Conservation (phyloP, 495 filamentous ascomycete species). For the Penicillium cataractarum region DNA sequence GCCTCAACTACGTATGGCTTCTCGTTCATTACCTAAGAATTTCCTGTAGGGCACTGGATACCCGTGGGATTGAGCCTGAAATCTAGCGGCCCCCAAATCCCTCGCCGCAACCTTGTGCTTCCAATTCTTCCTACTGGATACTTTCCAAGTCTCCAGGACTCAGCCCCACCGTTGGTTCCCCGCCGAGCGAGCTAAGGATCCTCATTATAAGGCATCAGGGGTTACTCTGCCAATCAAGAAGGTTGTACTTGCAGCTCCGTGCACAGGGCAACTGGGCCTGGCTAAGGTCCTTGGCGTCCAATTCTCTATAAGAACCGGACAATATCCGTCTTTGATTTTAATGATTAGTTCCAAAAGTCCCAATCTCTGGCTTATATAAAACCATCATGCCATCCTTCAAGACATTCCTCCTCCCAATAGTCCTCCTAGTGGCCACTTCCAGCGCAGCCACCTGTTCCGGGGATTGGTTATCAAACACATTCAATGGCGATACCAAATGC, state of each 20-base stretch:
- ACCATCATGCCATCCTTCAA: constrained; percentile 18
- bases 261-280: background rate
- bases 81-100: background rate
- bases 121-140: background rate
- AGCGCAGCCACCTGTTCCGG: constrained; percentile 10
- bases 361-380: background rate
- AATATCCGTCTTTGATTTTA: background rate
- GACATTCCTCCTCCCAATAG: constrained; percentile 8
- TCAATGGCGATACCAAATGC: constrained; percentile 7
- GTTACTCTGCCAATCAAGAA: background rate
- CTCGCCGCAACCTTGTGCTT: background rate
- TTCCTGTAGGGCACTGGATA: too few species aligned
- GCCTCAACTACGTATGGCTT: too few species aligned
- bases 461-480: constrained; percentile 16
- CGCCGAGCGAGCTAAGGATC: background rate
- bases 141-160: background rate
- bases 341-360: background rate
- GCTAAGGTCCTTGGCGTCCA: background rate
- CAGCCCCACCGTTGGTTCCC: background rate
- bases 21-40: too few species aligned
- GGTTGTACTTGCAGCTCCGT: background rate
- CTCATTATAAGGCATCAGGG: background rate
- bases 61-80: background rate
- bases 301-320: background rate
- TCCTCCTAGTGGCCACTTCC: constrained; percentile 5